Evolutionary conservation across 2,329 filamentous ascomycete genomes (phyloP), one percentile per base, ranked within the genome.

Genomic region (Penicillium digitatum): DNA sequence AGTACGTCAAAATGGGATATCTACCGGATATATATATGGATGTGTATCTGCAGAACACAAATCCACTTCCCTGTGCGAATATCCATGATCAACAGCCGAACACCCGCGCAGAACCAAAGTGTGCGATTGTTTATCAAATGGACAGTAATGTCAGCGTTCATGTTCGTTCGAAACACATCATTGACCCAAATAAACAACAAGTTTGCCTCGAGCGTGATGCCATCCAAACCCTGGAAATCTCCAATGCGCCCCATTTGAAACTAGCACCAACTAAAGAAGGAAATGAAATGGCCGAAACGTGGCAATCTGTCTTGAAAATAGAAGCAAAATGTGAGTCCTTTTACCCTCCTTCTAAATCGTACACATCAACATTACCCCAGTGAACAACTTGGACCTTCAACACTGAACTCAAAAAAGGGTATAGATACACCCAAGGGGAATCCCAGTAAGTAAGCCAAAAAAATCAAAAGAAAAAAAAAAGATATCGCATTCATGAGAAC

Each of bases 401-500:
- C 26, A 40, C 43, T 34, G 31, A 40, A 24, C 27, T n/a, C 9
- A 5, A 48, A 2, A 32, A 3, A 26, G 35, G 7, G 27, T 43
- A 42, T 11, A 26, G 35, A 56, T 22, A 38, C 26, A 43, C 16
- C 16, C 38, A 18, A 14, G 35, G 29, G 35, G 24, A 47, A 46
- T 32, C 2, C 29, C 29, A 20, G 16, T 5, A 40, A 18, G 14
- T 1, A 48, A 50, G 11, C 10, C 27, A 24, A 43, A 20, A 29
- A 35, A 42, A 37, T 11, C 32, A 8, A 42, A 45, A 18, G 20
- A 39, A 38, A 26, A 26, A 4, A 46, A 31, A 46, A 35, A 47
- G 26, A 14, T 24, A 48, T 44, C 16, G n/a, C 39, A 26, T 49
- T 55, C 39, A 35, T 55, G 29, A 54, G n/a, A 22, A 43, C 51